Evolutionary conservation across 2,329 filamentous ascomycete species (phyloP).

Genomic region (Penicillium sp.): DNA sequence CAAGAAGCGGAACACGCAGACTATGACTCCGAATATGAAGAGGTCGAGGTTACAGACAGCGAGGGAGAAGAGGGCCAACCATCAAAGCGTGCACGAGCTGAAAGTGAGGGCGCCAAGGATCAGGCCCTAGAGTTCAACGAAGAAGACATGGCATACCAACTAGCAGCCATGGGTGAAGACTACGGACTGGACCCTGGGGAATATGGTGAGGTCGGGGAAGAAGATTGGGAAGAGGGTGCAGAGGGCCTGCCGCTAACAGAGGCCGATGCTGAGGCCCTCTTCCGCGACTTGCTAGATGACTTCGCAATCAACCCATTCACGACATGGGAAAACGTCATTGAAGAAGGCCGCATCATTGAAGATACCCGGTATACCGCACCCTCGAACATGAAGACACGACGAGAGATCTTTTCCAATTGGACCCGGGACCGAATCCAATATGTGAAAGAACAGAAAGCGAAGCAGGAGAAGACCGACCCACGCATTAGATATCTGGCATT

Average conservation of each 20-base stretch:
- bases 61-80: slow-evolving; percentile 53
- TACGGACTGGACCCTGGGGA: slow-evolving; percentile 76
- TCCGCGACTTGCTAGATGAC: slow-evolving; percentile 84
- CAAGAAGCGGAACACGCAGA: slow-evolving; percentile 44
- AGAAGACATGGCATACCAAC: slow-evolving; percentile 89
- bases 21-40: slow-evolving; percentile 73
- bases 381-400: slow-evolving; percentile 74
- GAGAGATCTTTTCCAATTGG: slow-evolving; percentile 84
- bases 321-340: slow-evolving; percentile 85
- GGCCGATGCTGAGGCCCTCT: slow-evolving; percentile 73
- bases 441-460: slow-evolving; percentile 70
- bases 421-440: slow-evolving; percentile 71
- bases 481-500: slow-evolving; percentile 78
- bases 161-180: slow-evolving; percentile 85
- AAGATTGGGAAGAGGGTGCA: slow-evolving; percentile 66
- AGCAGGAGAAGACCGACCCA: slow-evolving; percentile 78
- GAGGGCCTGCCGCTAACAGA: slow-evolving; percentile 70
- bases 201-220: slow-evolving; percentile 63
- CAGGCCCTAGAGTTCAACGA: slow-evolving; percentile 78
- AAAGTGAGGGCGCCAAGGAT: slow-evolving; percentile 49
- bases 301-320: slow-evolving; percentile 80
- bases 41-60: slow-evolving; percentile 69
- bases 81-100: slow-evolving; percentile 54
- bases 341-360: slow-evolving; percentile 77
- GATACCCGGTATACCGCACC: slow-evolving; percentile 85